Base-by-base conservation (phyloP, 2,329 filamentous ascomycete genomes). In the Botrytis medusae region DNA sequence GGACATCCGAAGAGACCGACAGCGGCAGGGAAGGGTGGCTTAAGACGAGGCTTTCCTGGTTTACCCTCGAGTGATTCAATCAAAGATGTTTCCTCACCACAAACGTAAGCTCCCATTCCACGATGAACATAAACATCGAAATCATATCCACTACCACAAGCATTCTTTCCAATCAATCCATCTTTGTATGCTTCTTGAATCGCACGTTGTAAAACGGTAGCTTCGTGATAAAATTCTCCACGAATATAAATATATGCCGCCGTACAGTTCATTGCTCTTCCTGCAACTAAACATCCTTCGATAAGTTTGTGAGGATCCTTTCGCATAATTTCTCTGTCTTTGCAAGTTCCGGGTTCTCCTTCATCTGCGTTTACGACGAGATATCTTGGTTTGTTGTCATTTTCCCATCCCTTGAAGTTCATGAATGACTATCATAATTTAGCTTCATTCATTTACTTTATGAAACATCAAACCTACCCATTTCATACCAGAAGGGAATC, bases 381-480 rank as follows among this genome's bases (percentile, higher is more conserved):
- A 82, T 99, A 99, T 81, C 96, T 91, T 77, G 96, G 96, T 85
- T 97, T 97, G 80, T 84, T 92, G 83, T 98, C 96, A 86, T 99
- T 97, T 81, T 99, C 95, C 96, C 96, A 99, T 80, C 94, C 96
- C 86, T 98, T 98, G 88, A 95, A 95, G 88, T 99, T 99, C 96
- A 99, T 99, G 85, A 99, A 99, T 68, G 95, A 98, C 94, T 97
- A 81, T 60, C 46, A 32, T 75, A 64, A 76, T 74, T 72, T 60
- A 72, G 51, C 54, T 61, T 76, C 69, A 80, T 75, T 69, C 34
- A 59, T 34, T 64, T 74, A n/a, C 29, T 18, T 34, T 25, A 46
- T 54, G 40, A 40, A 51, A 59, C 37, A 44, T 65, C 18, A 40
- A 78, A 86, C 90, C 79, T 90, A 97, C 94, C 93, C 96, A 99